These are phyloP conservation scores for Dichotomocladium elegans DNA, from an alignment of 371 early-diverging fungal genomes.

Conservation along the genomic window DNA sequence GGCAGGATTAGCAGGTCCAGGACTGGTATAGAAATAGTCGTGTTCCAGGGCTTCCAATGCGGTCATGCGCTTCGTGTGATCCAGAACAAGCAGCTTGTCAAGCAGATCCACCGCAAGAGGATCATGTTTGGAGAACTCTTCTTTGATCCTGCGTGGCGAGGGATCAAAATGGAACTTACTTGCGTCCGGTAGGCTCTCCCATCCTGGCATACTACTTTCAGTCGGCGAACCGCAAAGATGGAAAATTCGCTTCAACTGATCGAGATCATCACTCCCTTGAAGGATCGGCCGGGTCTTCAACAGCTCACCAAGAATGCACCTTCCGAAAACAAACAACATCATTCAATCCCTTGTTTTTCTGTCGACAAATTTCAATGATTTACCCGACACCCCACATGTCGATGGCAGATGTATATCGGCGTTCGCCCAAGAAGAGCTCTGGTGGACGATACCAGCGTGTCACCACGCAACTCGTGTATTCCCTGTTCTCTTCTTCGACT, in stretches of 20 bases:
- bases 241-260: conserved; percentile 81
- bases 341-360: background rate
- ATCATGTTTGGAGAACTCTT: conserved; percentile 52
- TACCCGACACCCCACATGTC: conserved; percentile 99
- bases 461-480: conserved; percentile 90
- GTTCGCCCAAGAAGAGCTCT: conserved; percentile 89
- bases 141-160: conserved; percentile 48
- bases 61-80: conserved; percentile 72
- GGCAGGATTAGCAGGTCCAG: conserved; percentile 56
- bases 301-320: conserved; percentile 87
- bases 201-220: conserved; percentile 67
- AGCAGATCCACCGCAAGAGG: conserved; percentile 67
- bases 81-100: conserved; percentile 68
- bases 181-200: conserved; percentile 61
- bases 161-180: conserved; percentile 41
- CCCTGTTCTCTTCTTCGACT: conserved; percentile 54
- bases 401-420: conserved; percentile 82
- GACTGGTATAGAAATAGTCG: conserved; percentile 60
- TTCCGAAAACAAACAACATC: conserved; percentile 2
- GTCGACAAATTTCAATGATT: conserved; percentile 5
- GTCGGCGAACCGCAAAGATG: conserved; percentile 81
- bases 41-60: conserved; percentile 78
- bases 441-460: conserved; percentile 99
- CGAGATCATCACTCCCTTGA: conserved; percentile 75
- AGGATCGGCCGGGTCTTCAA: conserved; percentile 72